phyloP scores from a whole-genome alignment of 83 land plant genomes.

The Thuja plicata region DNA sequence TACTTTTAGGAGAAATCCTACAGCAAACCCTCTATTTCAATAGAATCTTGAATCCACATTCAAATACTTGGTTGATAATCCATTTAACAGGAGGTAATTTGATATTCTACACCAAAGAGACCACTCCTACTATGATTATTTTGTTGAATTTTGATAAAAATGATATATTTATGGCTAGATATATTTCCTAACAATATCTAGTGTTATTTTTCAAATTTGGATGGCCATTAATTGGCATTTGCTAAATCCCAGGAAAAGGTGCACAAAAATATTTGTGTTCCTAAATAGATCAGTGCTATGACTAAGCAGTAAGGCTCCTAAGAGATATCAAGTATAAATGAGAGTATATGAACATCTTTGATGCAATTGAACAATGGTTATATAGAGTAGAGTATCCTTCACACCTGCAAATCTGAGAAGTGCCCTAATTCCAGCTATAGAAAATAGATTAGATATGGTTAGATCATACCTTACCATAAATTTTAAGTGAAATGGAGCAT shows the following conservation, averaged over 20 bases:
- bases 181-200: no score
- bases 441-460: not conserved
- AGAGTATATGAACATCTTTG: not conserved
- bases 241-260: not conserved
- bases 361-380: not conserved
- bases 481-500: not conserved
- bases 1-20: not conserved
- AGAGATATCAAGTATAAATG: no score
- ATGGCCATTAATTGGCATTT: not conserved
- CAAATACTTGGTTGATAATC: not conserved
- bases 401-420: not conserved
- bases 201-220: not conserved
- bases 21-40: not conserved
- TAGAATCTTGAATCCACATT: not conserved
- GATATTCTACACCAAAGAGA: not conserved
- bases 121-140: not conserved
- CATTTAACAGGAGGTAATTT: not conserved
- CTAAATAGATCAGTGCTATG: no score
- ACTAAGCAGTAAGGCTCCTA: no score
- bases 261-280: not conserved
- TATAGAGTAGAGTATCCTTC: no score
- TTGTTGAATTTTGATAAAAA: no score
- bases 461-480: not conserved
- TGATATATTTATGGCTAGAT: not conserved
- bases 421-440: not conserved